Evolutionary conservation across 2,329 filamentous ascomycete genomes (phyloP), one percentile per base, ranked within the genome.

Genomic region (Stemphylium beticola): DNA sequence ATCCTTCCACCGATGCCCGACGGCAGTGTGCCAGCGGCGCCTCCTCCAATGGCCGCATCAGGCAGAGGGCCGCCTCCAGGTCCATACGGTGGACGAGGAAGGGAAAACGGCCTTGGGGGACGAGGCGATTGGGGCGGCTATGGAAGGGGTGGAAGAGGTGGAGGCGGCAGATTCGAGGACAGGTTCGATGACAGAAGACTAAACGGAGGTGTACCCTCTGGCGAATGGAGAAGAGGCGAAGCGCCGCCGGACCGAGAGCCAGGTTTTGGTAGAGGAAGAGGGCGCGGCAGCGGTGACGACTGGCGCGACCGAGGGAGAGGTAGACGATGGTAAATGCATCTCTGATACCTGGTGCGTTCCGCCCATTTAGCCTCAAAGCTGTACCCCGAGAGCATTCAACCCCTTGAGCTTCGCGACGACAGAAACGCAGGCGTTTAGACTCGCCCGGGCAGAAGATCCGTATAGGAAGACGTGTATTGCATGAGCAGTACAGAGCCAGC

Each of bases 1-100:
- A 87, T 96, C 55, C 79, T 93, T 51, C 87, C 91, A 37, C 91
- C 91, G 0, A 78, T 90, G 22, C 79, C 85, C 29, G 89, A 93
- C 71, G 92, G 92, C 0, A 85, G 84, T 29, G 87, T 96, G 34
- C 87, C 87, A 38, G 85, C 89, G 33, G 66, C 79, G n/a, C 79
- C 82, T 11, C 78, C 78, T 18, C 79, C 81, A 24, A 78, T 81
- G 17, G 62, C 63, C 31, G 71, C 64, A 2, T 60, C 65, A 17
- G 60, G 60, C 15, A 54, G 69, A 56, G 73, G 71, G 51, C 73
- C 62, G 34, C 72, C 58, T 42, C 42, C 58, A 14, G 56, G 72
- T 7, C 57, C 54, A 0, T 74, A 68, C 52, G 66, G 66, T 1
- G 65, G 66, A 26, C 55, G 66, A 12, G 67, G 70, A 17, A 49